Conservation (phyloP, 352 stramenopile genomes). For the Elongisporangium anandrum region DNA sequence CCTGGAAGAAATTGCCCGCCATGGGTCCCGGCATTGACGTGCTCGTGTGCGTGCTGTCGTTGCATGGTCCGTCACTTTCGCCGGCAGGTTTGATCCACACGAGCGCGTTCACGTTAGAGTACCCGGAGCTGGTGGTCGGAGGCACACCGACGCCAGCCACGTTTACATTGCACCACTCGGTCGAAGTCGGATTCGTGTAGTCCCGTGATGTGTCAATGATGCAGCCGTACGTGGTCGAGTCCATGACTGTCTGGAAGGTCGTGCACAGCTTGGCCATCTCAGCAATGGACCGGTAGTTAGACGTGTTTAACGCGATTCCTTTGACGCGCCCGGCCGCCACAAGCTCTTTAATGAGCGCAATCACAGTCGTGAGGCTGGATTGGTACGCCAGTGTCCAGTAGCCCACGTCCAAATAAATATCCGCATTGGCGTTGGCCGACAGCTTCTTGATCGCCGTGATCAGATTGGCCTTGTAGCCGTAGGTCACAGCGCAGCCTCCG, state of each 20-base stretch:
- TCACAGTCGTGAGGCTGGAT: constrained; percentile 21
- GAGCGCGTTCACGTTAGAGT: constrained; percentile 56
- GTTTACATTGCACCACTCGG: constrained; percentile 71
- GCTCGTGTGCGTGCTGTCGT: constrained; percentile 22
- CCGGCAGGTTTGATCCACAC: constrained; percentile 64
- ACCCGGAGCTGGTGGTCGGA: constrained; percentile 39
- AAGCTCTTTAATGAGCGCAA: constrained; percentile 39
- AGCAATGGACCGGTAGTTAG: constrained; percentile 58
- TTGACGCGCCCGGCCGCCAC: constrained; percentile 32
- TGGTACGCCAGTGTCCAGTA: constrained; percentile 47
- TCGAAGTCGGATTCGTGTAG: constrained; percentile 24
- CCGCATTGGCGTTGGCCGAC: constrained; percentile 46
- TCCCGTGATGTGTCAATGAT: constrained; percentile 68
- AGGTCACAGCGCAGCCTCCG: constrained; percentile 26
- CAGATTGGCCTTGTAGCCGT: constrained; percentile 51
- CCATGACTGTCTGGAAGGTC: constrained; percentile 48
- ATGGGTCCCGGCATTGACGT: constrained; percentile 26
- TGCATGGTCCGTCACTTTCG: constrained; percentile 61
- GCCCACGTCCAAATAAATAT: constrained; percentile 61
- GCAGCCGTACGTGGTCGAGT: constrained; percentile 37
- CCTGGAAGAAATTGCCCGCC: constrained; percentile 49
- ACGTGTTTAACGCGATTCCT: constrained; percentile 67
- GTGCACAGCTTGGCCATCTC: constrained; percentile 44
- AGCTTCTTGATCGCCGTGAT: constrained; percentile 41
- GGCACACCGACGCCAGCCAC: constrained; percentile 50